Evolutionary conservation across 441 rosid species (phyloP).

Genomic region (Rhodomyrtus psidioides): DNA sequence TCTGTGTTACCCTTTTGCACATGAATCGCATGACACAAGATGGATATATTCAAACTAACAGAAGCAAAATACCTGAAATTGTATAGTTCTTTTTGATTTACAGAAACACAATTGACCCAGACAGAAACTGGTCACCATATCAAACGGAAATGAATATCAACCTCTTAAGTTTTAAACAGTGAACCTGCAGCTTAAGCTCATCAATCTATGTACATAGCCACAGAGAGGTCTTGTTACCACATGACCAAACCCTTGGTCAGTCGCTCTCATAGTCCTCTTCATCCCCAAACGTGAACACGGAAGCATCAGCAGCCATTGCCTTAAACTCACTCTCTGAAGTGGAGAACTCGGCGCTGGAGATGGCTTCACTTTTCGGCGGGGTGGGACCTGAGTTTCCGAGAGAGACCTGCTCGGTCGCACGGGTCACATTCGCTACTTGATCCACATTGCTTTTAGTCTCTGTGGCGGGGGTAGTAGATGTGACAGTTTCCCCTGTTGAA

Average conservation of each 20-base stretch:
- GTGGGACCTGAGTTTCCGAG: constrained; percentile 23
- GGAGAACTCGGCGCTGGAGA: constrained; percentile 7
- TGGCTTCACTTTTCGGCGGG: constrained; percentile 24
- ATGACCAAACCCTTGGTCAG: constrained; percentile 14
- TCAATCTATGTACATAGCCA: neutral
- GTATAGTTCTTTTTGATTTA: neutral
- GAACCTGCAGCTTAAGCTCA: neutral
- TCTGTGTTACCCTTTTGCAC: neutral
- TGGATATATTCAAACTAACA: neutral
- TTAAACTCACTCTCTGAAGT: constrained; percentile 72
- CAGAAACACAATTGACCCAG: neutral
- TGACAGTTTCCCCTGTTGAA: constrained; percentile 18
- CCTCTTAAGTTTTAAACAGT: neutral
- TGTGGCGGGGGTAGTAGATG: constrained; percentile 21
- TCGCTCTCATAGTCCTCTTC: constrained; percentile 94
- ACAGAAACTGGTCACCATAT: neutral
- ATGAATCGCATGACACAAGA: neutral
- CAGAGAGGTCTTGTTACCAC: neutral
- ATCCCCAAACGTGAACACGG: constrained; percentile 87
- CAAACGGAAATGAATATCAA: neutral
- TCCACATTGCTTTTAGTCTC: constrained; percentile 30
- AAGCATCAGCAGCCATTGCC: constrained; percentile 98
- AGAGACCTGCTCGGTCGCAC: constrained; percentile 47
- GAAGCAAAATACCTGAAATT: neutral
- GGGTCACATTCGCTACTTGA: constrained; percentile 39